Evolutionary conservation across 805 yeast genomes (phyloP), one percentile per base, ranked within the genome.

Genomic region (Teunomyces funiuensis): DNA sequence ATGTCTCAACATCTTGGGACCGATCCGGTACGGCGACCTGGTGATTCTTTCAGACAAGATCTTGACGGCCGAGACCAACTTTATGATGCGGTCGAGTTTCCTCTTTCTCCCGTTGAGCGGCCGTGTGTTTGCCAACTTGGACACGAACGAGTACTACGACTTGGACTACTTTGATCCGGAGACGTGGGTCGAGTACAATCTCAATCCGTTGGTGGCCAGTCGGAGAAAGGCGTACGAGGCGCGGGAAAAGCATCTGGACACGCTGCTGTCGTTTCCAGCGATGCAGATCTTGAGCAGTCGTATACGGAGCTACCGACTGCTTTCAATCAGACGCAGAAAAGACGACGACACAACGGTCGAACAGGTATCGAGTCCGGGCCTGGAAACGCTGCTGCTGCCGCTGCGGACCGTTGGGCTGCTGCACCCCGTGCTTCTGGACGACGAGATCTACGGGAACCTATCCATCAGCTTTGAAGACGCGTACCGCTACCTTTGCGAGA

Each of bases 1-100:
- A 54, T 88, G 96, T 60, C 79, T 89, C 8, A 88, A 88, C 56
- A 85, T 88, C 34, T 61, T 90, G 41, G 97, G 97, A 1, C 97
- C 97, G 0, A 62, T 89, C 2, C 63, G 95, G 50, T 80, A 75
- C 50, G 95, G 95, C 17, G 97, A 90, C 57, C 74, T 83, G 29
- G 88, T 90, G 4, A 61, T 88, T 46, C 71, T 87, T 40, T 83
- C 85, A 53, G 85, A 83, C 46, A 81, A 80, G 47, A 77, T 89
- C 26, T 65, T 90, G 38, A 83, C 95, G 2, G 80, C 84, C 25
- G 93, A 88, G 57, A 84, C 82, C 8, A 88, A 85, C 53, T 90
- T 90, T 60, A 79, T 87, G 70, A 88, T 89, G 95, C 76, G 97
- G 57, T 82, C 90, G 30, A 79, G 89, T 37, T 89, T 79, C 62